Base-by-base conservation (phyloP, 2,329 filamentous ascomycete genomes). In the Sclerotinia sclerotiorum region DNA sequence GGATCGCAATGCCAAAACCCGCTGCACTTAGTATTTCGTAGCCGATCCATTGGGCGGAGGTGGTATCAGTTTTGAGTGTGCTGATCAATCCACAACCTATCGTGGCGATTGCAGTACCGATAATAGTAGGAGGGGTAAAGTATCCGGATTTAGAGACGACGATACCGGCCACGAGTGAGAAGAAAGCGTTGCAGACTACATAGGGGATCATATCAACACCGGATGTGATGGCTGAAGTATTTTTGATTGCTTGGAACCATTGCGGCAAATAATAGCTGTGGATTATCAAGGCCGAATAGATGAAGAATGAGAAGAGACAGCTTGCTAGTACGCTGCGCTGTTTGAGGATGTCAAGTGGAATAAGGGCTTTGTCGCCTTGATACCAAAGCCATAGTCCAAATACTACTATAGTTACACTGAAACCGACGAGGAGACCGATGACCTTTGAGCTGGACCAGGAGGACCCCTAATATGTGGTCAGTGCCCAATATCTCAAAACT, bases 331-430 rank as follows among this genome's bases (percentile, higher is more conserved):
- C 76, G 32, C 72, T 78, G 19, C 80, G 76, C 35, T 80, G 75
- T 24, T 69, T 73, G 42, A 81, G 44, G 68, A 82, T 78, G 11
- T 77, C 76, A 8, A 77, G 77, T 0, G 82, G 81, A 8, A 87
- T 78, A 78, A 85, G 82, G 32, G 84, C 83, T 2, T 78, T 74
- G n/a, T 82, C 80, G 3, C 80, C 82, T 67, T 79, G 78, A 56
- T 73, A 79, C 69, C 74, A 79, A 64, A 83, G 78, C 49, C 77
- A 75, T 8, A 75, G 58, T 17, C 67, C 48, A 46, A 79, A 75
- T 15, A 75, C 48, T 13, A 79, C 70, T 24, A 72, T 70, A 5
- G 74, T 75, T 11, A 76, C 51, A 1, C 69, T 68, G 15, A 54
- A 69, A 10, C 77, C 71, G 49, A 75, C 72, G 21, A 80, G 72